These are phyloP conservation scores for Pythium aristosporum DNA, from an alignment of 352 stramenopile genomes.

Conservation along the genomic window DNA sequence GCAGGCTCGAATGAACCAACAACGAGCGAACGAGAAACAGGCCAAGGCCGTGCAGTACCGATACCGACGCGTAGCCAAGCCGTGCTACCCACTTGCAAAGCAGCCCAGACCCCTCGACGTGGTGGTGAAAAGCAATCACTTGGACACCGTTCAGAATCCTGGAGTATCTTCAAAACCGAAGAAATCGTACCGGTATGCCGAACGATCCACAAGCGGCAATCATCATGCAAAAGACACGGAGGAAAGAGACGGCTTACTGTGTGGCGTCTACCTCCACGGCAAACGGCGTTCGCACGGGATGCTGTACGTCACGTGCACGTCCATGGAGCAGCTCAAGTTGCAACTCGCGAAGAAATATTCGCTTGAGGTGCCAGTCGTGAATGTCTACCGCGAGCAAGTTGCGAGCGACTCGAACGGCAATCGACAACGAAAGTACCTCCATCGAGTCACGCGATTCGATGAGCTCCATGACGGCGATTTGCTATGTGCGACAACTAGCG, in stretches of 20 bases:
- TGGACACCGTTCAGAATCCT: background rate
- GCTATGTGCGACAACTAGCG: conserved; percentile 54
- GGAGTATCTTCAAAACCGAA: background rate
- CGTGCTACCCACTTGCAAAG: conserved; percentile 18
- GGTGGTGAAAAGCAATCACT: background rate
- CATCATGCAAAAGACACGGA: background rate
- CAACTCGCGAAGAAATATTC: conserved; percentile 28
- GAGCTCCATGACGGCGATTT: conserved; percentile 52
- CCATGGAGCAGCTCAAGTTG: conserved; percentile 41
- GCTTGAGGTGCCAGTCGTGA: conserved; percentile 26
- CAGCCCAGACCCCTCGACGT: background rate
- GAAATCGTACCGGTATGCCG: conserved; percentile 6
- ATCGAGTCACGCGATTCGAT: conserved; percentile 39
- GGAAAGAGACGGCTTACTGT: conserved; percentile 28
- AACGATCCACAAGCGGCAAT: background rate
- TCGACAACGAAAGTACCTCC: conserved; percentile 28
- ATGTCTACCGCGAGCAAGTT: conserved; percentile 52
- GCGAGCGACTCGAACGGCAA: background rate
- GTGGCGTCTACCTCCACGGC: conserved; percentile 54
- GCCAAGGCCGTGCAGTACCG: conserved; percentile 25
- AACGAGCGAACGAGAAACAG: conserved; percentile 18
- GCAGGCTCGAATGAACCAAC: conserved; percentile 35
- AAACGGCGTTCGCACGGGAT: conserved; percentile 28
- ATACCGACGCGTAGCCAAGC: conserved; percentile 21
- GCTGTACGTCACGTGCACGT: conserved; percentile 52